Evolutionary conservation across 2,329 filamentous ascomycete species (phyloP).

Genomic region (Epichloe uncinata): DNA sequence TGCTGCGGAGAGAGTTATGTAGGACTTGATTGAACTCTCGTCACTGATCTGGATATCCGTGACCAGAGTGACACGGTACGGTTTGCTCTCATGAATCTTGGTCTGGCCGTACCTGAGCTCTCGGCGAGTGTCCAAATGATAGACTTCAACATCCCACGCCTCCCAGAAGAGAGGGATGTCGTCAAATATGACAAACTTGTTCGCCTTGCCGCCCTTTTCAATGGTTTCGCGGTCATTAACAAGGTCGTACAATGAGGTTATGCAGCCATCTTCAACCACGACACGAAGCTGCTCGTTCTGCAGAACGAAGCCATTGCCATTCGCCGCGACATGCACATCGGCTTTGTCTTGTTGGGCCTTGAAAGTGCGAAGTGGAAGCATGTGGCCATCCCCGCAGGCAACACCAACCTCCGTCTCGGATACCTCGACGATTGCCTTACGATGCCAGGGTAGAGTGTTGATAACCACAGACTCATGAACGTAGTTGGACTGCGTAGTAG

Average conservation of each 20-base stretch:
- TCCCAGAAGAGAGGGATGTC: conserved; percentile 97
- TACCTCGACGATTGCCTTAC: conserved; percentile 58
- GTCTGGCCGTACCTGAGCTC: conserved; percentile 59
- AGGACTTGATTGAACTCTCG: conserved; percentile 73
- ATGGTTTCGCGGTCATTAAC: conserved; percentile 64
- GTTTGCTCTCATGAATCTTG: conserved; percentile 54
- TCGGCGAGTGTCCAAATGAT: conserved; percentile 74
- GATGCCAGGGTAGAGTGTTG: conserved; percentile 80
- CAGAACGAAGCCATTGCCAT: conserved; percentile 55
- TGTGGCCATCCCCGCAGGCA: conserved; percentile 41
- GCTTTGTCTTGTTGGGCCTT: conserved; percentile 30
- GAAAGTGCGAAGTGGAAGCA: conserved; percentile 38
- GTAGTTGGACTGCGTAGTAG: conserved; percentile 25
- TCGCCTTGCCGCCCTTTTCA: conserved; percentile 59
- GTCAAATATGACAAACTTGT: conserved; percentile 88
- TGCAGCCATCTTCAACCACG: conserved; percentile 58
- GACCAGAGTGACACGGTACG: conserved; percentile 66
- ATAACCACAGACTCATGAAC: conserved; percentile 47
- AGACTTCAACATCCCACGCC: conserved; percentile 96
- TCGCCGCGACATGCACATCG: conserved; percentile 38
- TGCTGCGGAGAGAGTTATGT: conserved; percentile 63
- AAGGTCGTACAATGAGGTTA: conserved; percentile 74
- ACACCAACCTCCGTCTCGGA: conserved; percentile 39
- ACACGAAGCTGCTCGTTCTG: conserved; percentile 66
- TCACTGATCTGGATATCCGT: conserved; percentile 83